Base-by-base conservation (phyloP, 2,329 filamentous ascomycete genomes). In the Harringtonia aguacate region DNA sequence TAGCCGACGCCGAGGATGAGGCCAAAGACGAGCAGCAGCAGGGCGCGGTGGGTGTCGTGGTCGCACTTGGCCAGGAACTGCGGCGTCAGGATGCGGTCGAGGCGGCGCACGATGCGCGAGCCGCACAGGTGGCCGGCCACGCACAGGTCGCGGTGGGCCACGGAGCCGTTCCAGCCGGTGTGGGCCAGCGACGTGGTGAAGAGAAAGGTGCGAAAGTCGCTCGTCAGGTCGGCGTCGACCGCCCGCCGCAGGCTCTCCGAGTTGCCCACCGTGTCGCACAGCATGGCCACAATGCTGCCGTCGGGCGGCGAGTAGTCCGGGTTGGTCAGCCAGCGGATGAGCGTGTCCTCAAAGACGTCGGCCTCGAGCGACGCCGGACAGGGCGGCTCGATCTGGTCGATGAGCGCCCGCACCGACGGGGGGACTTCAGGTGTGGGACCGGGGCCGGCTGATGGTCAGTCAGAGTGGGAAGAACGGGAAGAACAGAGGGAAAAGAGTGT, bases 21-120 rank as follows among this genome's bases (percentile, higher is more conserved):
- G 7, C 58, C 58, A 12, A 60, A 46, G 2, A 59, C 52, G 3
- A 60, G 46, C 20, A 58, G 51, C 28, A 60, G 54, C 18, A 59
- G 46, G 2, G 58, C 50, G 31, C 56, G 57, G 38, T 54, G 55
- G 2, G 53, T 51, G 7, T 52, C 50, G 13, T 44, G 45, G 47
- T 46, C 48, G 44, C 46, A 51, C 31, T 45, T 47, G 37, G 52
- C 39, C 4, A 58, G 50, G n/a, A 55, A 56, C 46, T 60, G 57
- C 3, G 58, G 53, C 14, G 58, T 58, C 22, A 60, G 48, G 21
- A 57, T 47, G 37, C 53, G 52, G 36, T 59, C 58, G n/a, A 60
- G 55, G 3, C 53, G 52, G 22, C 52, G 52, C 21, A 60, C 39
- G 20, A 59, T 48, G n/a, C 54, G 48, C 29, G 48, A 57, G 9